Percentiles rank a stretch among this genome's conserved stretches.
Conservation (phyloP, 208 protist species). For the Trypanosoma cruzi region DNA sequence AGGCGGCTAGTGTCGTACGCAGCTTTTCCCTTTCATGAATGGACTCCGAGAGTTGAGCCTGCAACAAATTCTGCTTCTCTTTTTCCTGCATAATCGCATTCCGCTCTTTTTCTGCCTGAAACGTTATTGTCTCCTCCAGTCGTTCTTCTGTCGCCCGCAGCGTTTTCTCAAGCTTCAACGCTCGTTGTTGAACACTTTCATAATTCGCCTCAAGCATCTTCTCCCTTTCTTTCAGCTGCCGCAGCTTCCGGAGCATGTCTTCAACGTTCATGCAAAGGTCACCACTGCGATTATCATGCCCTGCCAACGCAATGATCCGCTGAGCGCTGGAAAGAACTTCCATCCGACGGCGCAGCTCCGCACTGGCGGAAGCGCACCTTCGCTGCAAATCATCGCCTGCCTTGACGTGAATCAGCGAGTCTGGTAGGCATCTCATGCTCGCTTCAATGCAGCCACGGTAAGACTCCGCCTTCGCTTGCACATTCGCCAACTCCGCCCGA, state of each 20-base stretch:
- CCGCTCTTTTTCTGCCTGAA: neutral
- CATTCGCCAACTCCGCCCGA: slow-evolving; percentile 1
- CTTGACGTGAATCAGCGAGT: neutral
- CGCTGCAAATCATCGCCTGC: slow-evolving; percentile 1
- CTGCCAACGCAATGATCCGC: neutral
- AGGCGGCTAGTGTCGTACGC: slow-evolving; percentile 1
- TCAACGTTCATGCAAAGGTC: slow-evolving; percentile 17
- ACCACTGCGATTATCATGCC: slow-evolving; percentile 5
- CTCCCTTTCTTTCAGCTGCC: neutral
- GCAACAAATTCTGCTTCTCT: slow-evolving; percentile 9
- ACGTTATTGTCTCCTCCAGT: slow-evolving; percentile 1
- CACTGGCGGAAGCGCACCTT: slow-evolving; percentile 1
- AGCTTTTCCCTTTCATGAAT: slow-evolving; percentile 12
- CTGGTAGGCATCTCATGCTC: slow-evolving; percentile 4
- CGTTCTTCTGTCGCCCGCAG: slow-evolving; percentile 2
- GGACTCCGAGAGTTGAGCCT: neutral
- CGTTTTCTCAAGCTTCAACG: slow-evolving; percentile 1
- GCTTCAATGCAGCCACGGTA: slow-evolving; percentile 2
- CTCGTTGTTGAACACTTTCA: neutral
- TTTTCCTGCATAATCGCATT: neutral
- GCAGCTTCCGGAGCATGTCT: slow-evolving; percentile 2
- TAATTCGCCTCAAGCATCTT: slow-evolving; percentile 11
- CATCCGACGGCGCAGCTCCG: slow-evolving; percentile 7
- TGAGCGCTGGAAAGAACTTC: neutral
- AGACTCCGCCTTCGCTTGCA: neutral